Base-by-base conservation (phyloP, 345 rosid genomes). In the Pseudoturritis turrita region DNA sequence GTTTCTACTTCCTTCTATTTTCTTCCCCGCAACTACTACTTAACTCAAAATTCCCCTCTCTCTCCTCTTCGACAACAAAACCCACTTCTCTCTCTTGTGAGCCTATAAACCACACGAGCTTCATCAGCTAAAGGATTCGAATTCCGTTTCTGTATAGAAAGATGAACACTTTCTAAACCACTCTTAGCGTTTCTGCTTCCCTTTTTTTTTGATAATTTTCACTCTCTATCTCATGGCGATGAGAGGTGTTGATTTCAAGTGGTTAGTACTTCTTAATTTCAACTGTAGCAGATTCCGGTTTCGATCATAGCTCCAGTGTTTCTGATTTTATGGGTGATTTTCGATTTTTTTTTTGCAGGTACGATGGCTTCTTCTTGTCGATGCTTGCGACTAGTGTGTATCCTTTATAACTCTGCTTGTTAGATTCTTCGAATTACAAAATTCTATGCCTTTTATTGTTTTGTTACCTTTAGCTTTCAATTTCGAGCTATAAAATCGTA, bases 311-410 rank as follows among this genome's bases (percentile, higher is more conserved):
- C 3, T 25, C 4, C 33, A 29, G 8, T 29, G 33, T 29, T 33
- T 33, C 36, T 33, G 10, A 33, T 9, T 33, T 6, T 44, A 23
- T 62, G 21, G 28, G 11, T 45, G 6, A 46, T 4, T 18, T 64
- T 29, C 15, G 14, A 6, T 7, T 39, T 50, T 56, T 77, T 83
- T 39, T 50, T 56, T 77, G 84, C 82, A 92, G 96, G 96, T 89
- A 84, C 77, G 96, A 92, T 82, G 98, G 96, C 31, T 88, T 92
- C 83, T 92, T 92, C 89, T 81, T 92, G 84, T 88, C 92, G 55
- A 89, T 92, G 98, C 85, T 92, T 62, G 98, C 92, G 12, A 88
- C 92, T 29, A 89, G 95, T 60, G 85, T 86, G 98, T 92, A 92
- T 92, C 96, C 91, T 82, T 81, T 51, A 23, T 10, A 9, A 3